These are phyloP conservation scores for Annulohypoxylon truncatum DNA, from an alignment of 2,329 filamentous ascomycete genomes.

Conservation along the genomic window DNA sequence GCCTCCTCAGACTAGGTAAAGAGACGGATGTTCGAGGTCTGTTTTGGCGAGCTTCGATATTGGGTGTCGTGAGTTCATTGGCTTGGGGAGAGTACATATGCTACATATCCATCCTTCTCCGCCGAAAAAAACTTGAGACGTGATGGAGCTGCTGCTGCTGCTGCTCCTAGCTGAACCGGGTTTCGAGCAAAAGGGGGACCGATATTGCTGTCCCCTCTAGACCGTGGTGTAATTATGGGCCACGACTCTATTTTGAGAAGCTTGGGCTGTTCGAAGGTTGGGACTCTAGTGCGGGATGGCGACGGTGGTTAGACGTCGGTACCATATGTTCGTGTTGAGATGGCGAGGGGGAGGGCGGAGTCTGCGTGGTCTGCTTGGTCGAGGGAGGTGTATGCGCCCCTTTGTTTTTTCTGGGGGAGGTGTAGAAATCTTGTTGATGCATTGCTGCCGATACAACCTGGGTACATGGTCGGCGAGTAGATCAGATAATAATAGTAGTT, in stretches of 20 bases:
- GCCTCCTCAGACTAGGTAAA: neutral
- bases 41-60: constrained; percentile 5
- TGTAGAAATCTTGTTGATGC: neutral
- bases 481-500: neutral
- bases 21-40: neutral
- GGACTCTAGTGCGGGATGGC: neutral
- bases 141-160: neutral
- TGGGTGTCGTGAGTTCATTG: constrained; percentile 19
- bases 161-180: neutral
- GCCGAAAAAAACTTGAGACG: neutral
- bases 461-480: neutral
- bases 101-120: neutral
- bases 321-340: neutral
- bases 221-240: neutral
- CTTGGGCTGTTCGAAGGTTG: no score
- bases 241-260: neutral
- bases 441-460: neutral
- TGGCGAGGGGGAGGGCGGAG: neutral
- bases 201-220: neutral
- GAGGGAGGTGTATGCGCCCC: neutral
- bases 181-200: neutral
- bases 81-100: neutral
- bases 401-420: neutral
- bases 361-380: neutral
- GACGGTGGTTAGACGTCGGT: neutral